These are phyloP conservation scores for Penicillium sp. DNA, from an alignment of 2,329 filamentous ascomycete species.

Conservation along the genomic window DNA sequence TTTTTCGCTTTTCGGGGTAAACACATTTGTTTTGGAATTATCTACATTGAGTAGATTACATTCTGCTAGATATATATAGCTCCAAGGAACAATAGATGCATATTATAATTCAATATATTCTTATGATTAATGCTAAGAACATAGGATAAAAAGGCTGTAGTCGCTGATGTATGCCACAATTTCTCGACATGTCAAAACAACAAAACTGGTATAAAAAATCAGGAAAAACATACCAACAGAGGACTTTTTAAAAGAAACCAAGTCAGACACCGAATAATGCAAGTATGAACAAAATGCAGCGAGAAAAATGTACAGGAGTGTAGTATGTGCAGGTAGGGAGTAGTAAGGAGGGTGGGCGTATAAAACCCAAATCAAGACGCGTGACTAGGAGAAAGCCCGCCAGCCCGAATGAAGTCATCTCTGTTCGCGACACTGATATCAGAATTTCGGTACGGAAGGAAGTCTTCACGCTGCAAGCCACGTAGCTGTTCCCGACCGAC, in stretches of 20 bases:
- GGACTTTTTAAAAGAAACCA: not conserved
- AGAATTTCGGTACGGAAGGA: conserved; percentile 40
- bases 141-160: not conserved
- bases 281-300: conserved; percentile 3
- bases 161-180: conserved; percentile 1
- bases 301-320: conserved; percentile 2
- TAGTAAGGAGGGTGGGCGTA: not conserved
- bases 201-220: not conserved
- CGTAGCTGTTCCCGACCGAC: conserved; percentile 33
- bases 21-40: not conserved
- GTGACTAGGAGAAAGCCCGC: conserved; percentile 16
- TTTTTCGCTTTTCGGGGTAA: conserved; percentile 5
- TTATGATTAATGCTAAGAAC: not conserved
- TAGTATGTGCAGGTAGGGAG: conserved; percentile 7
- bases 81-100: not conserved
- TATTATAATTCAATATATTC: not conserved
- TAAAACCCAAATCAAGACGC: not conserved
- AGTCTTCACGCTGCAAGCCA: conserved; percentile 36
- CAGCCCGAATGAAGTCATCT: conserved; percentile 36
- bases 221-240: not conserved
- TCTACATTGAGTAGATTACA: not conserved
- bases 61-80: not conserved
- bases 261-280: conserved; percentile 7
- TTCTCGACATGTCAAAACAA: not conserved
- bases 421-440: conserved; percentile 38